These are phyloP conservation scores for Marasmius sp. DNA, from an alignment of 1,284 basidiomycete genomes.

Conservation along the genomic window DNA sequence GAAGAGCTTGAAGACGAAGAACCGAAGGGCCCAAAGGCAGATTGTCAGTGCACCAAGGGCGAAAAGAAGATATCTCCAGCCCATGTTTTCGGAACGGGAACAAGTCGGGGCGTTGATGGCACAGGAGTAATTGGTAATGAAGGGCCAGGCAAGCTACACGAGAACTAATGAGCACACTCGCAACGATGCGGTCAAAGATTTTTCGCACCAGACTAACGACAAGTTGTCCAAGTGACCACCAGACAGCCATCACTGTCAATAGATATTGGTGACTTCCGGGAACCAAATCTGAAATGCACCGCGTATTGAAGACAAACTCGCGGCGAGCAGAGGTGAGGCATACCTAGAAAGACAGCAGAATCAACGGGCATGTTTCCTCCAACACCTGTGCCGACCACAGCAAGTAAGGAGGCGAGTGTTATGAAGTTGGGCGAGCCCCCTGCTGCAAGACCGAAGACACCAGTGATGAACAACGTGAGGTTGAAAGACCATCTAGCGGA, in stretches of 20 bases:
- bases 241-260: conserved; percentile 61
- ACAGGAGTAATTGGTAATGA: conserved; percentile 64
- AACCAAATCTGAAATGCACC: conserved; percentile 40
- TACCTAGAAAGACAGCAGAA: conserved; percentile 78
- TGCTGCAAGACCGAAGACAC: conserved; percentile 63
- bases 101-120: conserved; percentile 38
- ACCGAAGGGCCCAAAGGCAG: conserved; percentile 64
- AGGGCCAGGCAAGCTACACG: conserved; percentile 61
- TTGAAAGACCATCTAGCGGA: conserved; percentile 66
- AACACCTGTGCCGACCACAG: conserved; percentile 63
- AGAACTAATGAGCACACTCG: neutral
- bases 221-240: conserved; percentile 67
- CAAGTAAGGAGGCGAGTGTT: conserved; percentile 52
- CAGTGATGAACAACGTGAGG: conserved; percentile 69
- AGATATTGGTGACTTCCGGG: conserved; percentile 64
- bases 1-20: conserved; percentile 72
- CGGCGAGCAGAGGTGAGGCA: conserved; percentile 15
- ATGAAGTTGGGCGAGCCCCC: conserved; percentile 58
- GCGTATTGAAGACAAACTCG: conserved; percentile 16
- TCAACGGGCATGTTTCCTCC: conserved; percentile 77
- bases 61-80: conserved; percentile 74
- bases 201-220: conserved; percentile 53
- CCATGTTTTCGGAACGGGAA: conserved; percentile 47
- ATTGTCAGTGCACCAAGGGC: conserved; percentile 64
- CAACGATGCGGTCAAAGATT: neutral